Evolutionary conservation across 2,329 filamentous ascomycete species (phyloP), one percentile per base, ranked within the genome.

Genomic region (Magnaporthiopsis incrustans): DNA sequence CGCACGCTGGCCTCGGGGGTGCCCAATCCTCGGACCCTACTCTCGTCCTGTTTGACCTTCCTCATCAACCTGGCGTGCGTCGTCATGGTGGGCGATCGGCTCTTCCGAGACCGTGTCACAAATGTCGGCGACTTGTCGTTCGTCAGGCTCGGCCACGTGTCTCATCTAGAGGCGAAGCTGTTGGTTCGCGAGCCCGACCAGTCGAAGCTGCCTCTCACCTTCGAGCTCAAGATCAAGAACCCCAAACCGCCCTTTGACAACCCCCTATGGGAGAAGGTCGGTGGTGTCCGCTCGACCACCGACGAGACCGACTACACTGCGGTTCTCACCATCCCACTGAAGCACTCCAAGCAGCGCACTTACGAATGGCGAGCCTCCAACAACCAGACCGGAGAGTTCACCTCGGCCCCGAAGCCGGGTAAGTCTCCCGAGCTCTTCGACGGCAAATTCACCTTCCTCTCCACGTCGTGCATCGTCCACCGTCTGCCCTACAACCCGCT

Each of bases 291-390:
- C 63, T 83, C 81, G 73, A 86, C 96, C 0, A 84, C 84, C 59
- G 86, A 93, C 63, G 85, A 86, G 25, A 95, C 91, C 0, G 95
- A 99, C 74, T 98, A 87, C 71, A 97, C 94, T 0, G 81, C 85
- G 6, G 82, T 87, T 0, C 76, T 97, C 15, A 85, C 80, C 0
- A 80, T 97, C 53, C 82, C 84, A 0, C 77, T 89, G 18, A 77
- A 73, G 32, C 81, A 93, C 67, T 81, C 83, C 11, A 84, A 90
- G 14, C 89, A 92, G 69, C 89, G 87, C 4, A 79, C 81, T 1
- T 99, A 97, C 72, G 87, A 92, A 70, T 99, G 95, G 82, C 82
- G 83, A 10, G 87, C 93, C 1, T 96, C 92, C 0, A 96, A 95
- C 73, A 93, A 95, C 72, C 89, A 94, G 70, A 87, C 86, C 0